Percentiles rank a stretch among this genome's conserved stretches.
Conservation (phyloP, 139 green algal species). For the Coccomyxa sp. region DNA sequence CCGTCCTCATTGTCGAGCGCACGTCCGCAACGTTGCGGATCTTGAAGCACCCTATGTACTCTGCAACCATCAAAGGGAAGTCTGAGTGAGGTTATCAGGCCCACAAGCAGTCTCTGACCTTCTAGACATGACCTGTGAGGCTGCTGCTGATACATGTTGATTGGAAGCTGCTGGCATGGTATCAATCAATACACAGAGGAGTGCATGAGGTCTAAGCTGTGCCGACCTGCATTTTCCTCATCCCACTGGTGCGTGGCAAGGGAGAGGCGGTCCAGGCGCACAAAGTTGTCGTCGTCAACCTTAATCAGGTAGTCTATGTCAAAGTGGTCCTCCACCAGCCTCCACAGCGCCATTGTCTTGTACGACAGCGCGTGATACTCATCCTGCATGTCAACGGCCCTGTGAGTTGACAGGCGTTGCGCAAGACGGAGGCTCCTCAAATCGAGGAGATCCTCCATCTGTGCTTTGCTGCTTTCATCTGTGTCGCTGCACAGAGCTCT, state of each 20-base stretch:
- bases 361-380: slow-evolving; percentile 47
- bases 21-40: not conserved
- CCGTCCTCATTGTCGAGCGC: not conserved
- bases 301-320: slow-evolving; percentile 58
- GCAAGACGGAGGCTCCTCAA: not conserved
- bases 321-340: slow-evolving; percentile 23
- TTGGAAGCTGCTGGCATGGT: not conserved
- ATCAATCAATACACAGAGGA: not conserved
- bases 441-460: too few relatives aligned
- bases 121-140: not conserved
- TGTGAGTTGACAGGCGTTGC: not conserved
- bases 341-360: slow-evolving; percentile 59
- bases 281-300: slow-evolving; percentile 24
- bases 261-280: slow-evolving; percentile 5
- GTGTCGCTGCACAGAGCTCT: not conserved
- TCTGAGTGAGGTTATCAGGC: not conserved
- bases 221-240: not conserved
- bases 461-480: too few relatives aligned
- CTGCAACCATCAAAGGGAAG: not conserved
- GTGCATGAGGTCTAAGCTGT: not conserved
- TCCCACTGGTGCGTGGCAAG: not conserved
- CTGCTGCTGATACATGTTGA: not conserved
- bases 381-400: slow-evolving; percentile 31
- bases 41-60: slow-evolving; percentile 6
- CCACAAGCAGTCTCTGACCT: not conserved